Conservation (phyloP, 2,329 filamentous ascomycete species). For the Cladosporium sp. region DNA sequence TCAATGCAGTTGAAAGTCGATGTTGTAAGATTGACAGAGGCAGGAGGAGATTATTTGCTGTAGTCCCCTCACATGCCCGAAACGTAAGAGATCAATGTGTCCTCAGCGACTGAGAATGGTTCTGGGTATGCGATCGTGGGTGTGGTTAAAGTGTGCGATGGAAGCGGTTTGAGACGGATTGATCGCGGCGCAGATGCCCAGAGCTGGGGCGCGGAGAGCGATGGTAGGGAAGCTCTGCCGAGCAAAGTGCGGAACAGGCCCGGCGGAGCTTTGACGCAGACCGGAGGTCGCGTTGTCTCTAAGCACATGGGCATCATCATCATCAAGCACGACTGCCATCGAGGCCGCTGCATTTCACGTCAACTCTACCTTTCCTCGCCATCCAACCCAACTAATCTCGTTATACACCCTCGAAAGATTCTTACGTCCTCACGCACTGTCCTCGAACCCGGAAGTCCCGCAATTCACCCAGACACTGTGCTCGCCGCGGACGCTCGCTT, state of each 20-base stretch:
- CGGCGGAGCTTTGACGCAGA: not conserved
- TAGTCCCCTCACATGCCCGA: too few relatives aligned
- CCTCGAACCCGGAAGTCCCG: not conserved
- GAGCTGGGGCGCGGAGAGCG: not conserved
- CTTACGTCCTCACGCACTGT: not conserved
- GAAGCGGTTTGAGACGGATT: not conserved
- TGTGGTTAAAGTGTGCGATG: not conserved
- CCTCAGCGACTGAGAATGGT: too few relatives aligned
- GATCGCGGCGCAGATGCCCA: not conserved
- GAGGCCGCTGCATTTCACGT: not conserved
- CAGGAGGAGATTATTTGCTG: too few relatives aligned
- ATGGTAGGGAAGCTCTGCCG: not conserved
- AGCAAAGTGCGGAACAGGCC: not conserved
- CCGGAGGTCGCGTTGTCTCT: conserved; percentile 12
- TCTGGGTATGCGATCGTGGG: not conserved
- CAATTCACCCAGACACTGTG: not conserved
- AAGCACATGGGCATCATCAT: too few relatives aligned
- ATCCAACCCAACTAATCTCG: not conserved
- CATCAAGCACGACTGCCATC: not conserved
- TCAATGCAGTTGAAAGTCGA: too few relatives aligned
- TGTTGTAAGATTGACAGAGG: too few relatives aligned
- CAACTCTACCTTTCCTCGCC: conserved; percentile 9
- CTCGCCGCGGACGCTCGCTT: conserved; percentile 7
- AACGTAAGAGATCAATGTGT: too few relatives aligned
- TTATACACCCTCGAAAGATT: not conserved